Base-by-base conservation (phyloP, 805 yeast genomes). In the Candida sanyiensis region DNA sequence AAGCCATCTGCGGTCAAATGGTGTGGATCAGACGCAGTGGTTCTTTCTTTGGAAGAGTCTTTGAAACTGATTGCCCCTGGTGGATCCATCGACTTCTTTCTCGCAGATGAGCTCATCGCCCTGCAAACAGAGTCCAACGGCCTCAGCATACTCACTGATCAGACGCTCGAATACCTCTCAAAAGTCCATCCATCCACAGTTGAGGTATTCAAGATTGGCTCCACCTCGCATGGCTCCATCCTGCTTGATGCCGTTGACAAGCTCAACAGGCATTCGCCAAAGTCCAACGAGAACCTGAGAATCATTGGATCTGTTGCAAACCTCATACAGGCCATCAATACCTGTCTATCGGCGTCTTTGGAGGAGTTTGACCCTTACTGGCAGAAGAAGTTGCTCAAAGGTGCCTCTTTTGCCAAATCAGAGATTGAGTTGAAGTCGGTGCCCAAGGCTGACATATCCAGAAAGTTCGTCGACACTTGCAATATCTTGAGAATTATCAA, bases 21-120 rank as follows among this genome's bases (percentile, higher is more conserved):
- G 97, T 82, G 96, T 55, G 86, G 90, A 0, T 77, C 80, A 48
- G 95, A 87, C 59, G 86, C 93, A 0, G 77, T 89, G 1, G 77
- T 80, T 0, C 62, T 76, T n/a, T 63, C 76, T 1, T 61, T 61
- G 43, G 63, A 70, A 3, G 90, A 82, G 48, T 87, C 82, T 37
- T 50, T 87, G 20, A 72, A 72, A 43, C 55, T 89, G 12, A 68
- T 81, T 25, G 95, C 94, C 0, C 90, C 95, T 0, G 73, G 77
- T 9, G 77, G 72, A 45, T 34, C 48, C 43, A 56, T 80, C 36
- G 74, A 73, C 35, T 80, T 73, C 59, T 81, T 67, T 48, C 70
- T 67, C 9, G 61, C 63, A 37, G 56, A 60, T 8, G 69, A 71
- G 19, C 28, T 47, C 2, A 51, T 73, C 1, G 52, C 66, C 10